Base-by-base conservation (phyloP, 108 stramenopile genomes). In the Skeletonema menzelii region DNA sequence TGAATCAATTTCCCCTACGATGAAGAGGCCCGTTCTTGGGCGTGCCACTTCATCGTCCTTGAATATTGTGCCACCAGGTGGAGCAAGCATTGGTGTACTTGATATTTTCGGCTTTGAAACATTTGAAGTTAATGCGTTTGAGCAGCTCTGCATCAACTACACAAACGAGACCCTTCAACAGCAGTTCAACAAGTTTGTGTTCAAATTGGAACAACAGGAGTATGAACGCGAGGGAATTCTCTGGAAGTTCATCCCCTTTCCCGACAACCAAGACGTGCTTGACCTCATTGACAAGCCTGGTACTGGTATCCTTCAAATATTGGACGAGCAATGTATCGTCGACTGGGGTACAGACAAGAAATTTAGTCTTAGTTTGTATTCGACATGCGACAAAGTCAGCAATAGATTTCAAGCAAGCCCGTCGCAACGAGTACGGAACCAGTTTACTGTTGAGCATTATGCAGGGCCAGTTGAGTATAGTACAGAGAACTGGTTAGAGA, bases 31-130 rank as follows among this genome's bases (percentile, higher is more conserved):
- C 19, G 61, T 44, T 10, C 37, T 42, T 12, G 40, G 40, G 40
- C 58, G 49, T n/a, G n/a, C n/a, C 27, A 56, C 10, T 62, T 27
- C 62, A 62, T 42, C 17, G 53, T 27, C 59, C 12, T 12, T 68
- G 59, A 53, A 78, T 28, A 69, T 77, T 59, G 56, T 75, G 14
- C 89, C 85, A 59, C 53, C 74, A 0, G 55, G 69, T 46, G 70
- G 72, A 11, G 69, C 76, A 8, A 67, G 67, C 46, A 68, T 85
- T 62, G 88, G 87, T 13, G 86, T 87, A 37, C 86, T 97, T 49
- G 99, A 99, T 62, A 99, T 99, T 49, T 99, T 97, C 79, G 98
- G 99, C 15, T 99, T 99, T 75, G 99, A 99, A 85, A 77, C 88
- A 34, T 97, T 99, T 67, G 80, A 87, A 12, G 75, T 76, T 31